Base-by-base conservation (phyloP, 345 rosid species). In the Passiflora organensis region DNA sequence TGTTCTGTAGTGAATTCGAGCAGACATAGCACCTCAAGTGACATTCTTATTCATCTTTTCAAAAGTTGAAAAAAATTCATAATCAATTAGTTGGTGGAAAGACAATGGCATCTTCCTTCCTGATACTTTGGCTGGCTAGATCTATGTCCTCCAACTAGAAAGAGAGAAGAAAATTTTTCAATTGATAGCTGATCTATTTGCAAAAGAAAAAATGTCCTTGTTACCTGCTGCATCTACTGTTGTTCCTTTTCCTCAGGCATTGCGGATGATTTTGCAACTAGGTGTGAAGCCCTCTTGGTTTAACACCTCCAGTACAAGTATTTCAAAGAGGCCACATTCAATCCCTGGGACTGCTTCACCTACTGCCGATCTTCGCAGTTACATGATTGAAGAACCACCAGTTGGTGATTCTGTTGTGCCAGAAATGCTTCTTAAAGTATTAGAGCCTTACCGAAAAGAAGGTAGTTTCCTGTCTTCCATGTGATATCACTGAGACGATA, bases 271-370 rank as follows among this genome's bases (percentile, higher is more conserved):
- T 70, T 78, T 93, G 79, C 94, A 93, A 66, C 72, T 93, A 68
- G 99, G 99, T 65, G 99, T 91, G 52, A 80, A 82, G 62, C 87
- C 96, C 47, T 86, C 95, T 66, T 91, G 96, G 96, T 89, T 91
- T 71, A 91, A 89, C 76, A 82, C 95, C 48, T 66, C 72, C 63
- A 76, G 99, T 56, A 86, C 86, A 49, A 54, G 65, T 56, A 74
- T 88, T 56, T 77, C 77, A 60, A 86, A 84, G 71, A 81, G 95
- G 75, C 95, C 82, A 65, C 91, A 82, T 56, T 73, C 78, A 42
- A 78, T 89, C 67, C 85, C 83, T 39, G 89, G 91, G 55, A 76
- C 81, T 60, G 71, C 89, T 68, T 63, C 84, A 36, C 71, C 94
- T 46, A 72, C 76, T 13, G 80, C 69, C 58, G 98, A 91, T 73